Conservation (phyloP, 441 rosid species). For the Eugenia klotzschiana region DNA sequence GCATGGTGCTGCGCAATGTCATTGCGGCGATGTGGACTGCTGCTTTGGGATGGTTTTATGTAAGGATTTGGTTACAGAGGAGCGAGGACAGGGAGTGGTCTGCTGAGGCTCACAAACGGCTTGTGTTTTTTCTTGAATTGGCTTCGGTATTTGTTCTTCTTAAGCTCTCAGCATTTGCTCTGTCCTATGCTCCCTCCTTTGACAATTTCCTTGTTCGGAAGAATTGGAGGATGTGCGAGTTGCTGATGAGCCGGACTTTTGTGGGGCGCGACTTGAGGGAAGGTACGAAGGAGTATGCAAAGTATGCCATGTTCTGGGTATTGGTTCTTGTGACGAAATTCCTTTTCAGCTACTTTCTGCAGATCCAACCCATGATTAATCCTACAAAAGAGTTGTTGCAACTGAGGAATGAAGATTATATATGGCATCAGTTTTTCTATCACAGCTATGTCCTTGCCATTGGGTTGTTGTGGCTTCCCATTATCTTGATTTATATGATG, state of each 20-base stretch:
- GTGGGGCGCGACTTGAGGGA: constrained; percentile 82
- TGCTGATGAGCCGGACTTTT: constrained; percentile 47
- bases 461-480: constrained; percentile 61
- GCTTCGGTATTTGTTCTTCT: constrained; percentile 45
- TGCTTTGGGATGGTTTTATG: constrained; percentile 44
- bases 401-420: constrained; percentile 23
- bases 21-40: constrained; percentile 49
- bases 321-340: constrained; percentile 59
- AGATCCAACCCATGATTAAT: constrained; percentile 64
- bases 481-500: constrained; percentile 68
- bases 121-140: constrained; percentile 37
- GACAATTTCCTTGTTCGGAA: constrained; percentile 63
- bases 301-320: constrained; percentile 60
- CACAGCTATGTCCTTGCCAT: constrained; percentile 59
- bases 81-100: constrained; percentile 36
- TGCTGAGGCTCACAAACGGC: constrained; percentile 18
- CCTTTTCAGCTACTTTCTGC: constrained; percentile 65
- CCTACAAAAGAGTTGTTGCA: constrained; percentile 39
- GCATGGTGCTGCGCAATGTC: constrained; percentile 52
- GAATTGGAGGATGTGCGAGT: constrained; percentile 60
- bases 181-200: constrained; percentile 66
- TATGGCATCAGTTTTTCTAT: constrained; percentile 34
- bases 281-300: constrained; percentile 59
- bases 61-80: constrained; percentile 53
- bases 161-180: constrained; percentile 45